phyloP scores from a whole-genome alignment of 208 protist species.

The Trypanosomatidae sp. region DNA sequence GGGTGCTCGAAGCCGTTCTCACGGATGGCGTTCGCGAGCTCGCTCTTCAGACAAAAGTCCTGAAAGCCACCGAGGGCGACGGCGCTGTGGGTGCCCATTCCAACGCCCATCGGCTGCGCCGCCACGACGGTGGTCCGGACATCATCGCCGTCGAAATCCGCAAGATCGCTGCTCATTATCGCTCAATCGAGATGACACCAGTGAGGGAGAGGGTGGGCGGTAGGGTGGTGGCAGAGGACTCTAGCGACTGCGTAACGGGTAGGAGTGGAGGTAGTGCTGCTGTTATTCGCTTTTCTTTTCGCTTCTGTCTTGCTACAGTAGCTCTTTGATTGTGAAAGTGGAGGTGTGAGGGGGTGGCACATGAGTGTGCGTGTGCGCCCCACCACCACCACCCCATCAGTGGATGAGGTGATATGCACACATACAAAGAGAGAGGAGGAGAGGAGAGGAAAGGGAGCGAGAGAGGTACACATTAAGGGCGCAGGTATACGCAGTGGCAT shows the following conservation, averaged over 20 bases:
- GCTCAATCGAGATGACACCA: neutral
- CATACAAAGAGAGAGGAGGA: neutral
- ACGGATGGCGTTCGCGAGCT: conserved; percentile 97
- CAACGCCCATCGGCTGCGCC: conserved; percentile 68
- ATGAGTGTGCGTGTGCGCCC: neutral
- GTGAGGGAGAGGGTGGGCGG: neutral
- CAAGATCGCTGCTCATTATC: conserved; percentile 79
- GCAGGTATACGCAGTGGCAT: neutral
- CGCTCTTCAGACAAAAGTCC: conserved; percentile 99
- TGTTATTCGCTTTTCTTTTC: no score
- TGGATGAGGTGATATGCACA: neutral
- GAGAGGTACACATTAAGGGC: neutral
- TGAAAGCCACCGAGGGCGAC: conserved; percentile 96
- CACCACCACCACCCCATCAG: neutral
- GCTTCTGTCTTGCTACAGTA: neutral
- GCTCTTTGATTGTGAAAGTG: neutral
- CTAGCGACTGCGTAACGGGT: neutral
- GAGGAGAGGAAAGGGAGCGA: neutral
- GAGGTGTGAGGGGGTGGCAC: neutral
- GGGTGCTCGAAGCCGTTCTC: conserved; percentile 95
- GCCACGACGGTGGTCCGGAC: conserved; percentile 70
- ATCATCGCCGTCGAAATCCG: conserved; percentile 92
- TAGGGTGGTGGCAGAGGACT: neutral
- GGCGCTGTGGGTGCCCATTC: conserved; percentile 87
- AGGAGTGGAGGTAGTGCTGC: neutral